Base-by-base conservation (phyloP, 2,329 filamentous ascomycete species). In the Penicillium sp. region DNA sequence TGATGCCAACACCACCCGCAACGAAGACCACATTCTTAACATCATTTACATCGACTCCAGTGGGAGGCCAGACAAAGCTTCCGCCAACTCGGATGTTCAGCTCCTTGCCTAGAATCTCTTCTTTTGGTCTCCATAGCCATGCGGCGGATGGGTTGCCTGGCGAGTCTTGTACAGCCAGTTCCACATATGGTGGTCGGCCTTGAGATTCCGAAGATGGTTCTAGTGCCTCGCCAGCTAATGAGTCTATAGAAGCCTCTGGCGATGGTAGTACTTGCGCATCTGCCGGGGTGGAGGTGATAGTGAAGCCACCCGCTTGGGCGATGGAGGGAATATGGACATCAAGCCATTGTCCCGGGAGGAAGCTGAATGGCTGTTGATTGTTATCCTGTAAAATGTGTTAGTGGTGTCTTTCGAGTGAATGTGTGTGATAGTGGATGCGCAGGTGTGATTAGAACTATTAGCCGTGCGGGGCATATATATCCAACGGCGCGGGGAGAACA, bases 261-360 rank as follows among this genome's bases (percentile, higher is more conserved):
- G 63, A 64, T 12, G 69, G 68, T n/a, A 73, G 65, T 12, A 64
- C 48, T 71, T 73, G 60, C 3, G 84, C 82, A 54, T 81, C 77
- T 42, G 81, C 82, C 0, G 91, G 91, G 0, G 88, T 78, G 1
- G 90, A 94, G 7, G 91, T 93, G 62, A 96, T 89, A 42, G 91
- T 96, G 79, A 96, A 96, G 57, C 92, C 92, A 35, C 92, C 92
- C 4, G 90, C 87, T 70, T 88, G 86, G 43, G 82, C 68, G 44
- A 90, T 77, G 38, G 78, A 79, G 1, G 92, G 91, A 53, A 91
- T 83, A 71, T 89, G 88, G 7, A 91, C 87, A 72, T 96, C 92
- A 55, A 96, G 82, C 90, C 91, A 96, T 79, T 96, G 92, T 53
- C 92, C 92, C 6, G 92, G 86, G 6, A 86, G 81, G 75, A 94